Evolutionary conservation across 768 basidiomycete genomes (phyloP), one percentile per base, ranked within the genome.

Genomic region (Piloderma croceum): DNA sequence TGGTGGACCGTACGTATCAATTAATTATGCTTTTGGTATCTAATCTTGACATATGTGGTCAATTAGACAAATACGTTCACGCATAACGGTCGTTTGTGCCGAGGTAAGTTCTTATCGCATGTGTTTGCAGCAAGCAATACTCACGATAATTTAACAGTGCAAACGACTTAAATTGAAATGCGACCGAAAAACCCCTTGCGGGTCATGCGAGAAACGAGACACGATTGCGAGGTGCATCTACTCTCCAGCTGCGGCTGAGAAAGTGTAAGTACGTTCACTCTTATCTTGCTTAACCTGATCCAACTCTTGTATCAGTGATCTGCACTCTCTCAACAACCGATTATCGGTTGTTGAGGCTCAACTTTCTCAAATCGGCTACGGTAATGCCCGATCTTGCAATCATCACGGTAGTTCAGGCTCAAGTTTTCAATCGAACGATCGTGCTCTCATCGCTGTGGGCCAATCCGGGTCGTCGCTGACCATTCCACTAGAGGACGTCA

Each of bases 141-240:
- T n/a, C 1, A 7, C 21, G 11, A 7, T 25, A n/a, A 40, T 20
- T 38, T 42, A 31, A 3, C 55, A 90, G 83, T 91, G 88, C 68
- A 90, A 90, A 59, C 84, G 88, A 4, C 71, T 90, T 39, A 91
- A 91, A 52, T 72, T 90, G 39, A 88, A 82, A 65, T 91, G 88
- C 55, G 88, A 90, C 63, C 68, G 88, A 27, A 74, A 81, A 17
- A 77, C 71, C 3, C 88, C 88, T 0, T 90, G 88, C 48, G 77
- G 77, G 1, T 81, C 79, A 20, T 90, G 89, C 50, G 71, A 77
- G 13, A 90, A 90, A 56, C 81, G 87, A 45, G 82, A 86, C 53
- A 86, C 83, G 0, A 73, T 83, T 9, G 64, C 67, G 3, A 69
- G 83, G 49, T 89, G 86, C 51, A 69, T 82, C 5, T 89, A 89